These are phyloP conservation scores for Monilinia fructigena DNA, from an alignment of 2,329 filamentous ascomycete genomes.

Conservation along the genomic window DNA sequence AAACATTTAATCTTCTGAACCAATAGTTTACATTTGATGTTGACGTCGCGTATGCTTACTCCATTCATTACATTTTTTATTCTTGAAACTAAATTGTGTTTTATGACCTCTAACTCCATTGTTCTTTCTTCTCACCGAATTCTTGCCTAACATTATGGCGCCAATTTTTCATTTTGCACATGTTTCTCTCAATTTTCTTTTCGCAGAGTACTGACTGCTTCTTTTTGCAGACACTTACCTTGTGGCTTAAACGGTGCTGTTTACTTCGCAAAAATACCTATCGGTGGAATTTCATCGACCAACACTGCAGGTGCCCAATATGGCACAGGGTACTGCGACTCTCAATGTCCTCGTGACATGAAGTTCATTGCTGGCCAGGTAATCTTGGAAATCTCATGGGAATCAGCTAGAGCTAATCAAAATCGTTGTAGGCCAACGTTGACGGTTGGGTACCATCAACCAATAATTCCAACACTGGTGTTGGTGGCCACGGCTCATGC, in stretches of 20 bases:
- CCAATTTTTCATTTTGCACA: no score
- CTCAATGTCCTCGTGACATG: conserved; percentile 54
- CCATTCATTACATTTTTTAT: no score
- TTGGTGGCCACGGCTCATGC: conserved; percentile 57
- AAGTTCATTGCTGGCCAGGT: conserved; percentile 55
- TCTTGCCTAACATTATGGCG: no score
- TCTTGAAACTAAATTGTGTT: no score
- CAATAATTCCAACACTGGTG: conserved; percentile 54
- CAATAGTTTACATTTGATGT: conserved; percentile 73
- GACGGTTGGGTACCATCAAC: conserved; percentile 35
- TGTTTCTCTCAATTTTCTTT: no score
- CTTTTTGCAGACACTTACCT: conserved; percentile 47
- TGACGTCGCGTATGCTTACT: conserved; percentile 53
- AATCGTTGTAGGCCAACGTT: conserved; percentile 10
- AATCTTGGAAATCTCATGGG: conserved; percentile 17
- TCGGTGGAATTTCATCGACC: conserved; percentile 53
- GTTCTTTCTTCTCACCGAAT: no score
- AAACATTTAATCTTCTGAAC: conserved; percentile 63
- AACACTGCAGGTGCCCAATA: conserved; percentile 59
- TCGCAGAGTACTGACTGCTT: no score
- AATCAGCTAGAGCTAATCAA: neutral
- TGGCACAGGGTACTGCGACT: conserved; percentile 64
- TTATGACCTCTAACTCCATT: no score
- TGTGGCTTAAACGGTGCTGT: conserved; percentile 72
- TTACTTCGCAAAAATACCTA: conserved; percentile 63